Base-by-base conservation (phyloP, 495 filamentous ascomycete genomes). In the Neurospora sp. region DNA sequence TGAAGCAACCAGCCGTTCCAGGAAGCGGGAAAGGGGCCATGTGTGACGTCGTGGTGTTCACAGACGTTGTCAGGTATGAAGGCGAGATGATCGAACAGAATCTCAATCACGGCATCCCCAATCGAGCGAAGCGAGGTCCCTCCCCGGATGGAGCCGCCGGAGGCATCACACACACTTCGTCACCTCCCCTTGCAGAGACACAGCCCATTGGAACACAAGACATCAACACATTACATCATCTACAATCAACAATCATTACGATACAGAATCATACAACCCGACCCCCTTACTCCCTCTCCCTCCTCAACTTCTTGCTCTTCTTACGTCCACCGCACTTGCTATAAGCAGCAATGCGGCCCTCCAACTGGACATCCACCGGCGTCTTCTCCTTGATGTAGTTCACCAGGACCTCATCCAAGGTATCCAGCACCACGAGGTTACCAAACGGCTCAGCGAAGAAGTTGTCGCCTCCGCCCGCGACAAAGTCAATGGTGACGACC, bases 381-480 rank as follows among this genome's bases (percentile, higher is more conserved):
- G 79, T 84, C 21, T 76, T 70, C 28, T 78, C 78, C 39, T 77
- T 34, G 62, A 90, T 84, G 70, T 89, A 86, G 7, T 77, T 66
- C 3, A 81, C 79, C 13, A 89, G 76, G 1, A 88, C 86, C 75
- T 88, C 82, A 70, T 88, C 87, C 73, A 88, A 78, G 0, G 84
- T 85, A 73, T 89, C 84, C 1, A 89, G 79, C 2, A 80, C 72
- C 15, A 84, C 81, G 9, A 84, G 72, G 37, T 80, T 80, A 36
- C 78, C 73, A 36, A 77, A 75, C 0, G 80, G 38, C 17, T 81
- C 77, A 9, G 76, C 73, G 72, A 88, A 79, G 72, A 87, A 85
- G 72, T 89, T 89, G 71, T 90, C 88, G 13, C 88, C 88, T 9
- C 87, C 87, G 0, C 78, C 79, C 0, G 87, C 85, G 5, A 90